These are phyloP conservation scores for Candida tetrigidarum DNA, from an alignment of 1,139 yeast genomes.

Conservation along the genomic window DNA sequence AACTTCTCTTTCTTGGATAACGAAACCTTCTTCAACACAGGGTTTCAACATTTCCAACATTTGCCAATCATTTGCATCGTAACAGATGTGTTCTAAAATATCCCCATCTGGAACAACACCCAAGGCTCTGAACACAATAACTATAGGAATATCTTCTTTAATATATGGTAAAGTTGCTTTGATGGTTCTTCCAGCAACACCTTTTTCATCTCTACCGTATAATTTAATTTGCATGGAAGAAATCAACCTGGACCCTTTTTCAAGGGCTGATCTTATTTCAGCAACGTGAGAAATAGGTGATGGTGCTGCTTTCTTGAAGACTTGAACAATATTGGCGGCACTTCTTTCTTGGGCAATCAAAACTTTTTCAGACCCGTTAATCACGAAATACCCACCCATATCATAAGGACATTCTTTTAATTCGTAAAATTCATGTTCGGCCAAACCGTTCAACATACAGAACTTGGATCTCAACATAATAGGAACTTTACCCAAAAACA, in stretches of 20 bases:
- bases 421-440: constrained; percentile 95
- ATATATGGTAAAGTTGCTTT: constrained; percentile 96
- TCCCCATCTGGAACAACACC: constrained; percentile 99
- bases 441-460: constrained; percentile 89
- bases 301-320: constrained; percentile 96
- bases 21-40: constrained; percentile 98
- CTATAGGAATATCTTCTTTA: constrained; percentile 95
- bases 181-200: constrained; percentile 77
- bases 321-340: constrained; percentile 98
- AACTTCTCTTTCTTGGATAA: constrained; percentile 96
- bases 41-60: constrained; percentile 99
- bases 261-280: constrained; percentile 95
- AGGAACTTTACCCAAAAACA: constrained; percentile 95
- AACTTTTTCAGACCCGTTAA: constrained; percentile 98
- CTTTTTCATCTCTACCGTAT: constrained; percentile 81
- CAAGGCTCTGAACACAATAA: constrained; percentile 94
- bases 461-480: constrained; percentile 97
- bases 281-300: constrained; percentile 97
- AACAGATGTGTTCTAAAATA: constrained; percentile 96
- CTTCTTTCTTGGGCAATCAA: constrained; percentile 98
- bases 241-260: constrained; percentile 94
- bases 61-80: constrained; percentile 98
- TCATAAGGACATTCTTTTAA: constrained; percentile 98
- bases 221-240: constrained; percentile 94
- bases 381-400: constrained; percentile 99